These are phyloP conservation scores for Suillus hirtellus DNA, from an alignment of 768 basidiomycete genomes.

Conservation along the genomic window DNA sequence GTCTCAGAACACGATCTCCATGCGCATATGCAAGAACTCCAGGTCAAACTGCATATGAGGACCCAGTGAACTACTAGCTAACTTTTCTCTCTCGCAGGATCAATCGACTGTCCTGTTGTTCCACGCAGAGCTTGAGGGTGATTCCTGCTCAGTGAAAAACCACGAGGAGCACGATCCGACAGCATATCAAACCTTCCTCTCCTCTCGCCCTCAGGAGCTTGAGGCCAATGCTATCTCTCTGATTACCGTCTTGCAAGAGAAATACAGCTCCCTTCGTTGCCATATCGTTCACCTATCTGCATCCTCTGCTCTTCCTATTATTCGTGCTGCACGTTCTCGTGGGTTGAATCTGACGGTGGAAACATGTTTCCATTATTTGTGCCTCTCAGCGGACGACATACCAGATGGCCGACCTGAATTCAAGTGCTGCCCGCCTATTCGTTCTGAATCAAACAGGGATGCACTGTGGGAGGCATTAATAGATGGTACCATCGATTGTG, in stretches of 20 bases:
- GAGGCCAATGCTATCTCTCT: constrained; percentile 83
- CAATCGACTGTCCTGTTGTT: constrained; percentile 77
- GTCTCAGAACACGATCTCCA: constrained; percentile 71
- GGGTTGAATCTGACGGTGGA: constrained; percentile 84
- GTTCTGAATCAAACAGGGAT: constrained; percentile 70
- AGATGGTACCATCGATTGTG: constrained; percentile 84
- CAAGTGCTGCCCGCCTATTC: constrained; percentile 96
- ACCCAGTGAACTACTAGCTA: constrained; percentile 4
- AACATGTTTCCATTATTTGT: constrained; percentile 97
- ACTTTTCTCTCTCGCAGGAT: constrained; percentile 43
- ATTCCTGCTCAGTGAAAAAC: constrained; percentile 16
- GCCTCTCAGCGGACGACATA: constrained; percentile 69
- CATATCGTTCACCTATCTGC: constrained; percentile 98
- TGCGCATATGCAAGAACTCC: constrained; percentile 69
- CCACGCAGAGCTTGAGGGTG: constrained; percentile 82
- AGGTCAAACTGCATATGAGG: constrained; percentile 44
- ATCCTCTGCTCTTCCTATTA: constrained; percentile 72
- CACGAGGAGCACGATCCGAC: constrained; percentile 42
- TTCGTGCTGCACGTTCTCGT: constrained; percentile 65
- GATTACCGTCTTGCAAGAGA: constrained; percentile 63
- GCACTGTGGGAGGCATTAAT: constrained; percentile 78
- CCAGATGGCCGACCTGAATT: constrained; percentile 80
- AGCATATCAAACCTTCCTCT: constrained; percentile 78
- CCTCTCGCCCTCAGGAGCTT: constrained; percentile 77
- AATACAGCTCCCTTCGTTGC: constrained; percentile 69